Evolutionary conservation across 768 basidiomycete species (phyloP).

Genomic region (Phlebiopsis gigantea): DNA sequence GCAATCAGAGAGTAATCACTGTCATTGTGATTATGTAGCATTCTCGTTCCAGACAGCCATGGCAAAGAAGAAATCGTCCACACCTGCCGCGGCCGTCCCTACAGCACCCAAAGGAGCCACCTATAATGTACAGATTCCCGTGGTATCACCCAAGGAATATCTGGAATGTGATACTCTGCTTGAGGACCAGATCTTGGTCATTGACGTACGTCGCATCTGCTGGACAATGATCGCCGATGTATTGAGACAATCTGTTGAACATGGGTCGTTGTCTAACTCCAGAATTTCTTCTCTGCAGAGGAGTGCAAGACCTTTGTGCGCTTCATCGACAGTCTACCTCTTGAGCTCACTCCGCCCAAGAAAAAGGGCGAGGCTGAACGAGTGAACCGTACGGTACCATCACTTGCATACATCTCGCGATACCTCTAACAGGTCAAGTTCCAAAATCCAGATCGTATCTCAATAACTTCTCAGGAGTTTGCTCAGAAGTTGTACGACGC

Average conservation of each 20-base stretch:
- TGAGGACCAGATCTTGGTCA: constrained; percentile 59
- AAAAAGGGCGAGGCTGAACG: constrained; percentile 69
- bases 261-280: not conserved
- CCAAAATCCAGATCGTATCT: constrained; percentile 48
- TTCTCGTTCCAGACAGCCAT: not conserved
- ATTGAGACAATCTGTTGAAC: not conserved
- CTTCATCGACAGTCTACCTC: constrained; percentile 53
- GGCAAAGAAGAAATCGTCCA: constrained; percentile 7
- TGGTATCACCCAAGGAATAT: constrained; percentile 37
- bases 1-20: not conserved
- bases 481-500: constrained; percentile 45
- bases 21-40: not conserved
- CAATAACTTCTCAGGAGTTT: constrained; percentile 52
- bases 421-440: not conserved
- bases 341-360: constrained; percentile 66
- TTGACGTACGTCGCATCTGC: constrained; percentile 42
- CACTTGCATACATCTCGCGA: too few species aligned
- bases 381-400: constrained; percentile 52
- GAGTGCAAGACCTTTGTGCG: constrained; percentile 59
- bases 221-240: too few species aligned
- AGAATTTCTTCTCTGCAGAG: constrained; percentile 52
- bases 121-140: constrained; percentile 34
- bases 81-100: not conserved
- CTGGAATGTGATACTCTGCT: constrained; percentile 44
- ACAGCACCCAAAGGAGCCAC: not conserved